These are phyloP conservation scores for Vitis hybrid DNA, from an alignment of 177 flowering plant species.

Conservation along the genomic window DNA sequence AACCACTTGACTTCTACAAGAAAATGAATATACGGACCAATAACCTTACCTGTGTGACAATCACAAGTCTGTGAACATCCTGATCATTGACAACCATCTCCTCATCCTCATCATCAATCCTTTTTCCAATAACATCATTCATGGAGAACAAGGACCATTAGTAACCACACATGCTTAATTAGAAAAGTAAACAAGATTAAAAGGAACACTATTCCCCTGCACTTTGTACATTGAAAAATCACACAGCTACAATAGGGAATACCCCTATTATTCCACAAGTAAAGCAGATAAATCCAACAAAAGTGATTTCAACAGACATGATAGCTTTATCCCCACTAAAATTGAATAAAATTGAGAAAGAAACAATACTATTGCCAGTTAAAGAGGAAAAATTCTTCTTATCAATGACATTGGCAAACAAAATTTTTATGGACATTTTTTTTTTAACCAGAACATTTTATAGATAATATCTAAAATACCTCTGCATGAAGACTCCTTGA, in stretches of 20 bases:
- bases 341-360: too few relatives aligned
- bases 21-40: not conserved
- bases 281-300: too few relatives aligned
- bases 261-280: not conserved
- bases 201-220: not conserved
- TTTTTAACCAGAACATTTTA: too few relatives aligned
- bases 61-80: slow-evolving; percentile 84
- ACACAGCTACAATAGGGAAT: not conserved
- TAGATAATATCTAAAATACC: too few relatives aligned
- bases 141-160: slow-evolving; percentile 7
- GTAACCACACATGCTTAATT: not conserved
- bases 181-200: not conserved
- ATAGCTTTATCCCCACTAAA: too few relatives aligned
- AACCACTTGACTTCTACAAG: not conserved
- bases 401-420: too few relatives aligned
- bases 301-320: too few relatives aligned
- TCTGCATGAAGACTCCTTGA: too few relatives aligned
- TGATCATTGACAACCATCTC: slow-evolving; percentile 66
- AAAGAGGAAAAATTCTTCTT: too few relatives aligned
- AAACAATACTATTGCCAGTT: too few relatives aligned
- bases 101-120: slow-evolving; percentile 84
- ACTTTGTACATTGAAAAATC: not conserved
- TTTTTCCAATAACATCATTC: slow-evolving; percentile 12
- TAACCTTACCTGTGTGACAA: slow-evolving; percentile 82
- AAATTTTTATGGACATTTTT: too few relatives aligned